Conservation (phyloP, 495 filamentous ascomycete genomes). For the Penicillium lividum region DNA sequence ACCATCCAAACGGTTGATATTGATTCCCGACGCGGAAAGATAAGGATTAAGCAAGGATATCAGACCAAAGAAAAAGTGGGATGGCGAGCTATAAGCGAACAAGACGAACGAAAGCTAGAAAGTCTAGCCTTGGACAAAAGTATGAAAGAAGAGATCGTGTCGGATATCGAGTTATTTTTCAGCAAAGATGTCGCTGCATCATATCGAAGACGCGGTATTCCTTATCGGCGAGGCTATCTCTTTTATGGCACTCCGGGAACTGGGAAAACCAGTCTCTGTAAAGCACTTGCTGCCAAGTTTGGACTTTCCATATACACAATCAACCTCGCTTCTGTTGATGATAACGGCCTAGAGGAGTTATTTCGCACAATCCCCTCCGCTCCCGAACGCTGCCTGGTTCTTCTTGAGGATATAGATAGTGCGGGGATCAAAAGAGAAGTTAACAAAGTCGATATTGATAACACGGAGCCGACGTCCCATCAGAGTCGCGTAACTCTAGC, state of each 20-base stretch:
- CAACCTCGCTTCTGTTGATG: conserved; percentile 3
- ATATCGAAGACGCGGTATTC: conserved; percentile 3
- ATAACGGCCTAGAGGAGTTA: neutral
- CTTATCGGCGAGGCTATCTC: conserved; percentile 8
- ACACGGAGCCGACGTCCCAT: neutral
- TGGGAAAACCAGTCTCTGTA: conserved; percentile 7
- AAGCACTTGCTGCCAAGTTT: conserved; percentile 1
- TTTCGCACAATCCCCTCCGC: neutral
- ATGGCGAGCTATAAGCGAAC: neutral
- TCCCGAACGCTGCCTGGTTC: conserved; percentile 2
- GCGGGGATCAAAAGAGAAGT: neutral
- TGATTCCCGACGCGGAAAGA: neutral
- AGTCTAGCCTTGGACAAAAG: conserved; percentile 1
- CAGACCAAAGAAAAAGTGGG: neutral
- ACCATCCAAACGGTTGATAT: neutral
- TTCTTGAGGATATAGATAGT: conserved; percentile 7
- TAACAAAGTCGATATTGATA: neutral
- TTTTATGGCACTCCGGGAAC: conserved; percentile 8
- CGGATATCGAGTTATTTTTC: conserved; percentile 1
- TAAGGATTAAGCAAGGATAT: neutral
- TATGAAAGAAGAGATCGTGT: conserved; percentile 4
- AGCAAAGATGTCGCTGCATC: neutral
- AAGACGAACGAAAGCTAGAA: neutral
- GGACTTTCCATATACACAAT: conserved; percentile 4
- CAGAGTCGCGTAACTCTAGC: neutral